These are phyloP conservation scores for Panicum virgatum DNA, from an alignment of 202 grass and related monocot species.

Conservation along the genomic window DNA sequence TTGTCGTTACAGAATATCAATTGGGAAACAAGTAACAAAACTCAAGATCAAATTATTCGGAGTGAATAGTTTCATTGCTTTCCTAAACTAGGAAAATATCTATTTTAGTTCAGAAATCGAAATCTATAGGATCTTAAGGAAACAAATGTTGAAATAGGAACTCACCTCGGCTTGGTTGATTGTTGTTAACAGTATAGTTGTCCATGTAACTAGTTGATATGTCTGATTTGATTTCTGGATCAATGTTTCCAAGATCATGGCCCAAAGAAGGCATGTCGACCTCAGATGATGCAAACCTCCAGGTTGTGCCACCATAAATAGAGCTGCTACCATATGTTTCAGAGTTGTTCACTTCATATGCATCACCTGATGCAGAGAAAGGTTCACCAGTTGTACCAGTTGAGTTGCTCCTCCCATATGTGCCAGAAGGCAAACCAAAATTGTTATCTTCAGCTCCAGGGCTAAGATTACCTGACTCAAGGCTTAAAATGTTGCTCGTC, in stretches of 20 bases:
- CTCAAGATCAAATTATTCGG: no score
- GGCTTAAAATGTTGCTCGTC: constrained; percentile 42
- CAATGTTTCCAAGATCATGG: constrained; percentile 62
- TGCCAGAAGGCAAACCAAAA: constrained; percentile 48
- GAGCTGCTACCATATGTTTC: constrained; percentile 58
- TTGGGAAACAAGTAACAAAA: no score
- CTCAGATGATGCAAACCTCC: constrained; percentile 69
- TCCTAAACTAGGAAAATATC: neutral
- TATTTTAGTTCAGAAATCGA: constrained; percentile 7
- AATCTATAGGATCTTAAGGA: constrained; percentile 8
- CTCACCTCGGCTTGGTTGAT: constrained; percentile 82
- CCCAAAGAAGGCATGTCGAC: constrained; percentile 58
- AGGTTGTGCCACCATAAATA: constrained; percentile 66
- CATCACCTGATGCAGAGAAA: constrained; percentile 54
- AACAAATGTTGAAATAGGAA: constrained; percentile 35
- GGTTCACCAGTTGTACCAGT: constrained; percentile 51
- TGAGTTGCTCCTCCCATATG: constrained; percentile 53
- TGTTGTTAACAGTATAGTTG: constrained; percentile 62
- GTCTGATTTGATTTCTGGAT: constrained; percentile 49
- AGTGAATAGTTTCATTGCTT: neutral
- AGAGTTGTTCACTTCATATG: constrained; percentile 56
- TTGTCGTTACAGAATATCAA: no score
- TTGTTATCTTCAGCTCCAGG: constrained; percentile 41
- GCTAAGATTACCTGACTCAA: constrained; percentile 42
- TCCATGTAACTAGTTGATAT: constrained; percentile 54